A percentile compares a stretch with the other conserved stretches of the same genome.
phyloP scores from a whole-genome alignment of 1,284 basidiomycete genomes.

The Cystobasidiaceae sp. region DNA sequence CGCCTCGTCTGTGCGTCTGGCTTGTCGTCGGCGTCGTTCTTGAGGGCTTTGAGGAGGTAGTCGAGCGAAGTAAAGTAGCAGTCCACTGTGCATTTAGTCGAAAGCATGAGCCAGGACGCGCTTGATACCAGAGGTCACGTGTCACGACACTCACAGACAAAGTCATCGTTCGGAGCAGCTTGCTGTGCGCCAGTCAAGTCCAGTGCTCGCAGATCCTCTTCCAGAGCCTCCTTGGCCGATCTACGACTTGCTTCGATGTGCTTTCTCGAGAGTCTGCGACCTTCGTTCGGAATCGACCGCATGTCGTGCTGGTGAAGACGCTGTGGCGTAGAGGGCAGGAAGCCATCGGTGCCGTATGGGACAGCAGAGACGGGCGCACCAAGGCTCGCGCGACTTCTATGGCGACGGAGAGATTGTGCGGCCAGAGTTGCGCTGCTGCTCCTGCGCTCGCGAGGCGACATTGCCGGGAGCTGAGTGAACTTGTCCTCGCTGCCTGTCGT shows the following conservation, averaged over 20 bases:
- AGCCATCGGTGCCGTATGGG: not conserved
- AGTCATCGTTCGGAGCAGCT: slow-evolving; percentile 8
- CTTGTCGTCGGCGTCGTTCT: not conserved
- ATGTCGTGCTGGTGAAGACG: not conserved
- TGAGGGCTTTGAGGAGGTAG: slow-evolving; percentile 24
- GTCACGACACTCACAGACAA: slow-evolving; percentile 4
- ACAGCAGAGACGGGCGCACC: not conserved
- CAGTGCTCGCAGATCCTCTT: slow-evolving; percentile 23
- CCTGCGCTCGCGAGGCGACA: slow-evolving; percentile 19
- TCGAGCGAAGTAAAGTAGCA: slow-evolving; percentile 25
- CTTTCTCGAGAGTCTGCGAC: slow-evolving; percentile 3
- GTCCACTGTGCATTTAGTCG: not conserved
- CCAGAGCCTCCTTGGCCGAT: slow-evolving; percentile 25
- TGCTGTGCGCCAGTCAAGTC: not conserved
- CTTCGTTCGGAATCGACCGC: slow-evolving; percentile 9
- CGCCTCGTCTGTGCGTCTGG: not conserved
- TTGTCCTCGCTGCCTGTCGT: not conserved
- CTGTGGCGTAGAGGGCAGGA: not conserved
- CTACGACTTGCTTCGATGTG: slow-evolving; percentile 26
- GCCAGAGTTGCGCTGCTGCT: slow-evolving; percentile 19
- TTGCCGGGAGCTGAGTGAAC: slow-evolving; percentile 20
- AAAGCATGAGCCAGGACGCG: not conserved
- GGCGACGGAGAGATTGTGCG: not conserved
- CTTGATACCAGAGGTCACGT: not conserved
- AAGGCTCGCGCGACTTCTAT: slow-evolving; percentile 7